A percentile compares a stretch with the other conserved stretches of the same genome.
Evolutionary conservation across 2,329 filamentous ascomycete species (phyloP).

Genomic region (Talaromyces sp.): DNA sequence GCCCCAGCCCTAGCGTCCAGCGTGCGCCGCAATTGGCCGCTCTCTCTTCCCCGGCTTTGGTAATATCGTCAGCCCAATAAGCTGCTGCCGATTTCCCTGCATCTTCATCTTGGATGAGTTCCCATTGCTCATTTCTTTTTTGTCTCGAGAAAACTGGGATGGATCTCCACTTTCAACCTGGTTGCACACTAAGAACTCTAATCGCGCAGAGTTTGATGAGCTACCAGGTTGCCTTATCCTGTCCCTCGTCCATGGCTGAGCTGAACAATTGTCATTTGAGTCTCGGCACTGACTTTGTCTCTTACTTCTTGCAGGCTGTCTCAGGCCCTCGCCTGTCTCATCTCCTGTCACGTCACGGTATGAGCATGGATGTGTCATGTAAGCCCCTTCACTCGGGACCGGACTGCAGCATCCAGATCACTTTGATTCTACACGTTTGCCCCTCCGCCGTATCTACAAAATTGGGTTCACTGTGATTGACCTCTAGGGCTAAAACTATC

Average conservation of each 20-base stretch:
- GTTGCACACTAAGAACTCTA: conserved; percentile 7
- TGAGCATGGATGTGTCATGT: not conserved
- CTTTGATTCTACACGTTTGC: not conserved
- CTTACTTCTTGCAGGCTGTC: not conserved
- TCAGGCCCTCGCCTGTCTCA: not conserved
- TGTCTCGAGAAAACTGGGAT: not conserved
- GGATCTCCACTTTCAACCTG: not conserved
- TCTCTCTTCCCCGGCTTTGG: not conserved
- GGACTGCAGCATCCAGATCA: not conserved
- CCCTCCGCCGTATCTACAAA: not conserved
- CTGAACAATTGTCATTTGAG: conserved; percentile 4
- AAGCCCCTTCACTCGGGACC: not conserved
- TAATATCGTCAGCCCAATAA: not conserved
- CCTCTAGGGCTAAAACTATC: not conserved
- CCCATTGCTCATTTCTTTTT: not conserved
- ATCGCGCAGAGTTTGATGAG: not conserved
- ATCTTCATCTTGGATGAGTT: not conserved
- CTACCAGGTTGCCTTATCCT: not conserved
- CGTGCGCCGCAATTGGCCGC: not conserved
- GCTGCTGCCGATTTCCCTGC: not conserved
- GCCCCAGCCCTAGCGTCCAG: not conserved
- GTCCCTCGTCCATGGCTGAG: conserved; percentile 4
- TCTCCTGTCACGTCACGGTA: not conserved
- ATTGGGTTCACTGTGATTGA: not conserved
- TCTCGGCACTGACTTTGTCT: conserved; percentile 1